Percentiles rank a stretch among this genome's conserved stretches.
Conservation (phyloP, 192 early-diverging fungal species). For the Spinellus fusiger region DNA sequence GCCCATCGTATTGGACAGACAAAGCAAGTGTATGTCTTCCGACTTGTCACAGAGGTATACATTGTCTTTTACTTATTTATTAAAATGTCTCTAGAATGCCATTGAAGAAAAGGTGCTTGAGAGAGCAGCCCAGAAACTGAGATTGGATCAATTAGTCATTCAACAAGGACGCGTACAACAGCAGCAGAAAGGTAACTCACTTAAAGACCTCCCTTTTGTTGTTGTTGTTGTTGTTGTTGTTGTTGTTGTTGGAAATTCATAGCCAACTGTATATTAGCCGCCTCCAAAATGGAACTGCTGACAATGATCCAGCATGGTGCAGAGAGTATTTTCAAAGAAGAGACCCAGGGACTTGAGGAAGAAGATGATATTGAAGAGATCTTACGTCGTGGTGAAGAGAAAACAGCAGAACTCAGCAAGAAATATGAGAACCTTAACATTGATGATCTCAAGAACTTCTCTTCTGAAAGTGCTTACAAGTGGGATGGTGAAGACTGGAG, state of each 20-base stretch:
- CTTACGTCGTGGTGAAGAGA: slow-evolving; percentile 75
- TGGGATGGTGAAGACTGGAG: slow-evolving; percentile 98
- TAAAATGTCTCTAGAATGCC: too few species aligned
- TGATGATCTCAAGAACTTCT: slow-evolving; percentile 91
- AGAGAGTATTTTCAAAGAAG: slow-evolving; percentile 72
- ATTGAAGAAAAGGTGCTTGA: slow-evolving; percentile 98
- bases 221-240: too few species aligned
- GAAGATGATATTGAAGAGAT: slow-evolving; percentile 86
- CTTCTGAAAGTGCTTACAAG: slow-evolving; percentile 77
- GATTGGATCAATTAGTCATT: slow-evolving; percentile 95
- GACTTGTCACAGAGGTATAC: slow-evolving; percentile 97
- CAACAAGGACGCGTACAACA: slow-evolving; percentile 83
- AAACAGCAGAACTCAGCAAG: slow-evolving; percentile 79
- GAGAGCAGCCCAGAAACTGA: slow-evolving; percentile 90
- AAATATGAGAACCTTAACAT: slow-evolving; percentile 92
- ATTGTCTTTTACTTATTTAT: too few species aligned
- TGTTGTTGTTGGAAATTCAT: too few species aligned
- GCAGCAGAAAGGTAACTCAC: neutral
- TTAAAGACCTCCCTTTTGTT: too few species aligned
- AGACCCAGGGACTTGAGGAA: slow-evolving; percentile 13
- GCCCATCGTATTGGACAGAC: slow-evolving; percentile 99
- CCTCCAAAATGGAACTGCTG: slow-evolving; percentile 80
- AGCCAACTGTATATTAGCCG: too few species aligned
- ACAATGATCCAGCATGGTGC: slow-evolving; percentile 98
- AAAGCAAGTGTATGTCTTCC: slow-evolving; percentile 94